These are phyloP conservation scores for Phaffia tasmanica DNA, from an alignment of 768 basidiomycete genomes.

Conservation along the genomic window DNA sequence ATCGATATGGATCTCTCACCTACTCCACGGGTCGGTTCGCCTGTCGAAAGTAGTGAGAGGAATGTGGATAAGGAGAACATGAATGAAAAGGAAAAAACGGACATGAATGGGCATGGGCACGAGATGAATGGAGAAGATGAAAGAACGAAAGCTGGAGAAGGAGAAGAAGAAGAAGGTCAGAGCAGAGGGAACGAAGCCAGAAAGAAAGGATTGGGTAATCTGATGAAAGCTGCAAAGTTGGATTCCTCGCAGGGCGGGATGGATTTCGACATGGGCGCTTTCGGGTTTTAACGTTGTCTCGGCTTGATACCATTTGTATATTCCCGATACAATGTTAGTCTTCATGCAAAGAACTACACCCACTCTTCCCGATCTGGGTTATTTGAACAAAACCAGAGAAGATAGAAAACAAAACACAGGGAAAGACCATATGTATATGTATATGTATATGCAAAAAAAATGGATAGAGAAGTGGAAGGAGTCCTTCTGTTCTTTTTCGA, in stretches of 20 bases:
- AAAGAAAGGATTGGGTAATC: slow-evolving; percentile 63
- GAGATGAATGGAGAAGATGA: neutral
- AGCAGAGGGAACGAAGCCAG: neutral
- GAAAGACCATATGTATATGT: too few relatives aligned
- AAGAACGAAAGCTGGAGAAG: neutral
- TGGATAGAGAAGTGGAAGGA: too few relatives aligned
- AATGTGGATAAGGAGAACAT: neutral
- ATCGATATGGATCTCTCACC: slow-evolving; percentile 78
- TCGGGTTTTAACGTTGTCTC: slow-evolving; percentile 16
- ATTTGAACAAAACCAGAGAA: too few relatives aligned
- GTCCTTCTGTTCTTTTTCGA: too few relatives aligned
- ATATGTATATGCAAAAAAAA: too few relatives aligned
- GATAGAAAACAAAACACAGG: too few relatives aligned
- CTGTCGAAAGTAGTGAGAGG: neutral
- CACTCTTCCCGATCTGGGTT: too few relatives aligned
- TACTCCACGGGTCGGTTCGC: slow-evolving; percentile 34
- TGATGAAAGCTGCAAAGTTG: slow-evolving; percentile 85
- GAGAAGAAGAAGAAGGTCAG: slow-evolving; percentile 2
- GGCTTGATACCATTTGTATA: too few relatives aligned
- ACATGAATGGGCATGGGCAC: neutral
- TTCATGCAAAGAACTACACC: too few relatives aligned
- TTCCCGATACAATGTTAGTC: too few relatives aligned
- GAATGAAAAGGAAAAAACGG: neutral
- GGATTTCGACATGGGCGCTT: slow-evolving; percentile 34
- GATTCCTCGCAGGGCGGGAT: slow-evolving; percentile 46